Conservation (phyloP, 345 rosid species). For the Psidium friedrichsthalianum region DNA sequence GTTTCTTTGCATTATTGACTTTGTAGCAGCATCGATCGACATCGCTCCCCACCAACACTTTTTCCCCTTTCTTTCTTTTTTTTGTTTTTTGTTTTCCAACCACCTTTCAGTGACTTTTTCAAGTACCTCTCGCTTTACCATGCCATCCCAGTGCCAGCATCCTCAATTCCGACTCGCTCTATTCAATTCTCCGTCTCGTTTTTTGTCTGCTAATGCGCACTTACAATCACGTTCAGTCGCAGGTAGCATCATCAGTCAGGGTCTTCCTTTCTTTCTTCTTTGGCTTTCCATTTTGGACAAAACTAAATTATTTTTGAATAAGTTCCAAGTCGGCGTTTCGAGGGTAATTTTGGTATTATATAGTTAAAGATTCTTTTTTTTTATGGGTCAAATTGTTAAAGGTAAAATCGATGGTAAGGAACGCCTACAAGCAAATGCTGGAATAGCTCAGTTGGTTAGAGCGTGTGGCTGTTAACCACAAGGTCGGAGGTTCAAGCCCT, state of each 20-base stretch:
- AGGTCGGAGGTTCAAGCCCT: conserved; percentile 26
- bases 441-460: conserved; percentile 60
- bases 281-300: not conserved
- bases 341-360: not conserved
- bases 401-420: too few relatives aligned
- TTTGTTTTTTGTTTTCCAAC: not conserved
- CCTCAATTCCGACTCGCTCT: not conserved
- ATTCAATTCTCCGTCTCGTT: not conserved
- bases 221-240: not conserved
- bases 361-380: too few relatives aligned
- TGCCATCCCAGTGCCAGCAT: not conserved
- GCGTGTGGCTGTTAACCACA: conserved; percentile 71
- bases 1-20: not conserved
- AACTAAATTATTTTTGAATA: not conserved
- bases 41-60: not conserved
- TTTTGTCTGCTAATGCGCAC: not conserved
- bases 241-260: not conserved
- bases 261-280: not conserved
- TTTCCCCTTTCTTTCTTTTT: too few relatives aligned
- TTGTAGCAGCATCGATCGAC: not conserved
- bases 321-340: not conserved
- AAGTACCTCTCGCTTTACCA: not conserved
- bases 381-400: too few relatives aligned
- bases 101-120: not conserved
- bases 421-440: not conserved